Conservation (phyloP, 176 grass and related monocot genomes). For the Hordeum vulgare region MorexV3_pseudomolecules_assembly NC_058518.1:504708533-504709032, state of each 20-base stretch:
- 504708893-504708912: constrained; percentile 37
- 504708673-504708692: not conserved
- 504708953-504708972: not conserved
- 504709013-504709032: constrained; percentile 21
- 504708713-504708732: constrained; percentile 9
- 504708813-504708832: constrained; percentile 24
- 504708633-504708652: not conserved
- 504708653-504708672: not conserved
- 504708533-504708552: no score
- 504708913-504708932: constrained; percentile 22
- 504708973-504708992: constrained; percentile 12
- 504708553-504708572: no score
- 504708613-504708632: not conserved
- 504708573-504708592: no score
- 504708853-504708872: not conserved
- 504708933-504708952: not conserved
- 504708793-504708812: not conserved
- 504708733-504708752: constrained; percentile 28
- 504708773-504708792: constrained; percentile 15
- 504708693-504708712: constrained; percentile 30
- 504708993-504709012: not conserved
- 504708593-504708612: no score
- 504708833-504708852: not conserved
- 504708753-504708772: not conserved
- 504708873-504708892: not conserved